Conservation (phyloP, 2,329 filamentous ascomycete species). For the Fonsecaea nubica region DNA sequence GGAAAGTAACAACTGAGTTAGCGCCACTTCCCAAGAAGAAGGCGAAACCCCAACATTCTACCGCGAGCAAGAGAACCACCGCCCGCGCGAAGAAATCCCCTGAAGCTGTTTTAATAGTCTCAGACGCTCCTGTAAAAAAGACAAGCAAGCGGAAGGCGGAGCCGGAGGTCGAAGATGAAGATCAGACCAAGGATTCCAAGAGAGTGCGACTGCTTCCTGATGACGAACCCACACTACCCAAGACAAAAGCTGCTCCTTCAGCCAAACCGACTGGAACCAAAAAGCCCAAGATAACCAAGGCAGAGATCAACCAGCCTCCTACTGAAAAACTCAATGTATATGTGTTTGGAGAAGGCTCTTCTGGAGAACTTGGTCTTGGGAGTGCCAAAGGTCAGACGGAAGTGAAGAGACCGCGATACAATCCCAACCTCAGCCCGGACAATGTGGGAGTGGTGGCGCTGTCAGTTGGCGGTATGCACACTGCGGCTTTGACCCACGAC, state of each 20-base stretch:
- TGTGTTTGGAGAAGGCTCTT: slow-evolving; percentile 77
- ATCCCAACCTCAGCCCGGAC: slow-evolving; percentile 63
- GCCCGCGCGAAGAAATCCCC: slow-evolving; percentile 5
- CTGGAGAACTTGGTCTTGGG: slow-evolving; percentile 79
- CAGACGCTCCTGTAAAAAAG: slow-evolving; percentile 19
- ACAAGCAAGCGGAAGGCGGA: slow-evolving; percentile 39
- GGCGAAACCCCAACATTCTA: slow-evolving; percentile 15
- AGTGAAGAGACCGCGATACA: slow-evolving; percentile 74
- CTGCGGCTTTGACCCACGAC: slow-evolving; percentile 74
- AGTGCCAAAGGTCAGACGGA: slow-evolving; percentile 66
- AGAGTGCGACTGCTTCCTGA: slow-evolving; percentile 21
- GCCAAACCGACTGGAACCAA: slow-evolving; percentile 27
- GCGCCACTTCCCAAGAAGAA: slow-evolving; percentile 11
- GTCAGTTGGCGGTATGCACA: slow-evolving; percentile 76
- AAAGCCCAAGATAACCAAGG: slow-evolving; percentile 33
- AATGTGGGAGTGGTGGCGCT: slow-evolving; percentile 61
- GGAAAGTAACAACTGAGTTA: too few species aligned
- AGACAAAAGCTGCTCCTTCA: slow-evolving; percentile 11
- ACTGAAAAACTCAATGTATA: slow-evolving; percentile 70
- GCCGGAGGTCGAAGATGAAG: slow-evolving; percentile 30
- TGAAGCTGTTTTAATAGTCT: slow-evolving; percentile 18
- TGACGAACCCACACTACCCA: slow-evolving; percentile 14
- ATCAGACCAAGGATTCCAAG: slow-evolving; percentile 33
- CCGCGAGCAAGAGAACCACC: slow-evolving; percentile 6
- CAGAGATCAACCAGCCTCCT: slow-evolving; percentile 69